phyloP scores from a whole-genome alignment of 2,329 filamentous ascomycete genomes.

The Aspergillus persii region DNA sequence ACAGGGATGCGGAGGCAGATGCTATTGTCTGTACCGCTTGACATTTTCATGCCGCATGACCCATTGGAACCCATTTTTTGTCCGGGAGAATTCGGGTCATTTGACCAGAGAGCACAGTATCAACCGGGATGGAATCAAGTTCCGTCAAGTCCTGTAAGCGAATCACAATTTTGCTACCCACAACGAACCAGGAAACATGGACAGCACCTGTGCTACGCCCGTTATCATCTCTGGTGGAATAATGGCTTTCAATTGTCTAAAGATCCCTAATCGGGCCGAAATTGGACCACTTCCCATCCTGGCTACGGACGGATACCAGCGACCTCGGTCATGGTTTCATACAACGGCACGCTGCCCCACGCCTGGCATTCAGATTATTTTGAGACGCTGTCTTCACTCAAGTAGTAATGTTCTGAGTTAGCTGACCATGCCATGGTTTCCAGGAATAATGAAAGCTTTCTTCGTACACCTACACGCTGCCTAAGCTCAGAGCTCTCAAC shows the following conservation, averaged over 20 bases:
- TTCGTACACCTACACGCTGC: constrained; percentile 35
- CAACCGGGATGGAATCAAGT: not conserved
- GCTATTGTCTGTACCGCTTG: not conserved
- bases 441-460: constrained; percentile 30
- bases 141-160: not conserved
- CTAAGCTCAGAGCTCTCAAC: constrained; percentile 36
- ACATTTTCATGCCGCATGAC: not conserved
- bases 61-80: not conserved
- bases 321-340: constrained; percentile 42
- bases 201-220: not conserved
- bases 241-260: not conserved
- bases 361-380: constrained; percentile 47
- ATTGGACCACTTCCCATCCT: constrained; percentile 16
- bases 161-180: not conserved
- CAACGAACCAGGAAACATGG: not conserved
- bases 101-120: not conserved
- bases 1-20: not conserved
- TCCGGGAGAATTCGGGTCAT: not conserved
- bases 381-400: constrained; percentile 45
- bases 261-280: constrained; percentile 21
- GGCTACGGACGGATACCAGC: constrained; percentile 20
- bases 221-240: not conserved
- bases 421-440: constrained; percentile 40
- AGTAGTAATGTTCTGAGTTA: constrained; percentile 40
- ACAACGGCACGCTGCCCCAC: constrained; percentile 45